Base-by-base conservation (phyloP, 164 flowering plant genomes). In the Santalum album region DNA sequence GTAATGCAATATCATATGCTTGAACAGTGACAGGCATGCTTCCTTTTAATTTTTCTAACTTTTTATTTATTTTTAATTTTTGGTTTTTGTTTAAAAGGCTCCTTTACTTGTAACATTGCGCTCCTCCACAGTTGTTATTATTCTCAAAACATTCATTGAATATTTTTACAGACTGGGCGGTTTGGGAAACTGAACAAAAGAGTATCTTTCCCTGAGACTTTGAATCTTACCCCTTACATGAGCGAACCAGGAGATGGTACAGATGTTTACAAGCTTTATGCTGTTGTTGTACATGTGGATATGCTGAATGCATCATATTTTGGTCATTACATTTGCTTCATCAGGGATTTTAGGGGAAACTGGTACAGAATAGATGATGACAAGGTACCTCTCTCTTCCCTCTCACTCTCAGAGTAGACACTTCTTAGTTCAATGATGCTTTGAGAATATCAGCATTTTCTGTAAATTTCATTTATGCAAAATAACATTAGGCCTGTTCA, bases 221-320 rank as follows among this genome's bases (percentile, higher is more conserved):
- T 92, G 58, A 78, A 87, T 68, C 95, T 92, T 23, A 72, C 77
- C 39, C 91, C 87, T 44, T 92, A 89, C 75, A 85, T 82, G 89
- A 89, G 85, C 62, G 78, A 81, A 55, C 69, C 67, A 29, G 79
- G 78, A 59, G 74, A 77, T 60, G 78, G 77, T 24, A 62, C 68
- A 38, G 75, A 89, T 67, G 27, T 83, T 2, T 92, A 92, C 77
- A 77, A 55, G 70, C 87, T 92, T 25, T 92, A 86, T 73, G 96
- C 88, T 0, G 96, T 92, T 46, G 85, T 92, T 45, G 96, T 92
- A 20, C 99, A 92, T 69, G 65, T 92, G 35, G 99, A 92, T 75
- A 89, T 92, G 96, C 75, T 92, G 67, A 92, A 92, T 78, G 96
- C 99, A 18, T 89, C 99, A 25, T 92, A 55, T 71, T 92, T 89